Conservation (phyloP, 208 protist species). For the Crithidia thermophila region DNA sequence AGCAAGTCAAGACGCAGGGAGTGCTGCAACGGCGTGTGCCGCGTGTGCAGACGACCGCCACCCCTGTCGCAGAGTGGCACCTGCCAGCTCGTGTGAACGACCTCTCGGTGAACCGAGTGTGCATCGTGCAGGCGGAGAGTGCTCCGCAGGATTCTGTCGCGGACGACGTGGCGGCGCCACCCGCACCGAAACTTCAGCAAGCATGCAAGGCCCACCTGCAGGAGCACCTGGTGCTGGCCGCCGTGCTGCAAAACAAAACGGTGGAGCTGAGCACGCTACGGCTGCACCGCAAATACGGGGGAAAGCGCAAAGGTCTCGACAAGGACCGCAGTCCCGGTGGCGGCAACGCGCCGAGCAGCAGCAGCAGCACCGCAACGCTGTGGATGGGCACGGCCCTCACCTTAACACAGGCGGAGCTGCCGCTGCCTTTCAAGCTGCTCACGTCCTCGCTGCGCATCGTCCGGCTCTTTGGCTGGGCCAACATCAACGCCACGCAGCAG, state of each 20-base stretch:
- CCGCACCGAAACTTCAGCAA: background rate
- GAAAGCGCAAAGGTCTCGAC: background rate
- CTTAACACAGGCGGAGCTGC: constrained; percentile 43
- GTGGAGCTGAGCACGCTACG: constrained; percentile 60
- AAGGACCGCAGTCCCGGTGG: background rate
- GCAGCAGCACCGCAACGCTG: background rate
- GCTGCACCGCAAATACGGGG: constrained; percentile 22
- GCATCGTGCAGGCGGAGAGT: constrained; percentile 48
- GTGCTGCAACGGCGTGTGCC: constrained; percentile 24
- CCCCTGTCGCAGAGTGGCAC: constrained; percentile 56
- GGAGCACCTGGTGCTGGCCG: constrained; percentile 64
- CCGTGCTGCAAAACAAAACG: constrained; percentile 77
- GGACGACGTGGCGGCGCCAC: background rate
- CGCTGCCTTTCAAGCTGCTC: constrained; percentile 67
- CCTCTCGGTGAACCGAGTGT: constrained; percentile 65
- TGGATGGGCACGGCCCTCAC: constrained; percentile 18
- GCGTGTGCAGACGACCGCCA: constrained; percentile 16
- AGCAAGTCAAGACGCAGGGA: background rate
- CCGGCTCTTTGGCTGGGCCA: constrained; percentile 69
- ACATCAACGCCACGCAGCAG: constrained; percentile 37
- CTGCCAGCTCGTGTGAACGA: constrained; percentile 79
- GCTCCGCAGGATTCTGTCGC: background rate
- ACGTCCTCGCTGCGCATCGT: constrained; percentile 83
- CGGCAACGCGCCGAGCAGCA: background rate
- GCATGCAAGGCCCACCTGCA: constrained; percentile 41